phyloP scores from a whole-genome alignment of 352 stramenopile genomes.

The Elongisporangium prolatum region DNA sequence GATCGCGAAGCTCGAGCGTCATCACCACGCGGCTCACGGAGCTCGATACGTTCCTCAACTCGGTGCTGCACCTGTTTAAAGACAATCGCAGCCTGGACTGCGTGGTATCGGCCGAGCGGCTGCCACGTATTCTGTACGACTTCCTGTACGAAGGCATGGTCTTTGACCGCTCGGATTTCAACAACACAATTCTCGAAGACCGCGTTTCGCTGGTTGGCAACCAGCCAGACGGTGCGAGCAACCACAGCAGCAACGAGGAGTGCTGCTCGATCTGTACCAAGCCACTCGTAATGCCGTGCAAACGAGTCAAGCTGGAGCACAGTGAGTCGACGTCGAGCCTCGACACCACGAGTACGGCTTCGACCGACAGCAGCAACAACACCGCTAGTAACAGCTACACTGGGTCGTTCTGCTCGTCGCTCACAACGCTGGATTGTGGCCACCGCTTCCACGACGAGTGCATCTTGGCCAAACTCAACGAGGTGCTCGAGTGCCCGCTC shows the following conservation, averaged over 20 bases:
- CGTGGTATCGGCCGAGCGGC: slow-evolving; percentile 38
- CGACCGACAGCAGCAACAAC: slow-evolving; percentile 6
- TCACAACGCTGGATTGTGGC: slow-evolving; percentile 75
- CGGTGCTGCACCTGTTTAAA: slow-evolving; percentile 50
- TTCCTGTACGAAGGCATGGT: slow-evolving; percentile 84
- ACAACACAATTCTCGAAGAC: slow-evolving; percentile 48
- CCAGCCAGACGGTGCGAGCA: slow-evolving; percentile 21
- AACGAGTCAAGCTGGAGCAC: slow-evolving; percentile 30
- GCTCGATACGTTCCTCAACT: slow-evolving; percentile 65
- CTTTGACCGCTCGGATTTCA: slow-evolving; percentile 65
- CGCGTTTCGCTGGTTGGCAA: slow-evolving; percentile 32
- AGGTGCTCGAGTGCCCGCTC: slow-evolving; percentile 58
- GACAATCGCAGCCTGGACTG: slow-evolving; percentile 66
- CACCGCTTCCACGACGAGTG: slow-evolving; percentile 87
- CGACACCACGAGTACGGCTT: slow-evolving; percentile 14
- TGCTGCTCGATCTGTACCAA: slow-evolving; percentile 58
- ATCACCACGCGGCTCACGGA: slow-evolving; percentile 54
- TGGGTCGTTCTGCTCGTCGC: slow-evolving; percentile 30
- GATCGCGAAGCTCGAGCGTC: slow-evolving; percentile 56
- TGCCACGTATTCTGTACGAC: slow-evolving; percentile 70
- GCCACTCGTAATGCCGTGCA: slow-evolving; percentile 23
- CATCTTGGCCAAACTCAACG: slow-evolving; percentile 80
- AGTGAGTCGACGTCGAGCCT: slow-evolving; percentile 19
- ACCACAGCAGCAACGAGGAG: slow-evolving; percentile 32
- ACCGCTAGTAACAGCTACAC: slow-evolving; percentile 6